phyloP scores from a whole-genome alignment of 148 eudicot genomes.

The Heliosperma pusillum region DNA sequence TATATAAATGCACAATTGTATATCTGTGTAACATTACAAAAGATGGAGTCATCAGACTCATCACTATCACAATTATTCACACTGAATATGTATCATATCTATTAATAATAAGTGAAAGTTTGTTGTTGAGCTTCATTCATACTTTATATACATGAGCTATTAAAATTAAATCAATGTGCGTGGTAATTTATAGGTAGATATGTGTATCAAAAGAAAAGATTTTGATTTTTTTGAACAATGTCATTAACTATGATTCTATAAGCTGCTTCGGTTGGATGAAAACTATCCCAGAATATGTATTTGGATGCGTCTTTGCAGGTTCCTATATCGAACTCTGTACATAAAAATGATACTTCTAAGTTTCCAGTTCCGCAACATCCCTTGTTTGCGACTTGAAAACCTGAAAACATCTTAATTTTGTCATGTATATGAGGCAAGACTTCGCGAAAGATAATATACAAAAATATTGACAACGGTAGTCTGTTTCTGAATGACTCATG shows the following conservation, averaged over 20 bases:
- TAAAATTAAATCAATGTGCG: background rate
- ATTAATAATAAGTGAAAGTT: too few species aligned
- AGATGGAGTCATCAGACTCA: too few species aligned
- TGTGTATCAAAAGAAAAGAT: slow-evolving; percentile 17
- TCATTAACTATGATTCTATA: slow-evolving; percentile 46
- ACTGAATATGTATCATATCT: too few species aligned
- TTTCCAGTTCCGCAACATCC: slow-evolving; percentile 10
- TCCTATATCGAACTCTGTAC: background rate
- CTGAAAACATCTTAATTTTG: background rate
- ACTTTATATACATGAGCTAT: background rate
- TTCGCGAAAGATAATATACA: slow-evolving; percentile 31
- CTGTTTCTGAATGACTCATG: too few species aligned
- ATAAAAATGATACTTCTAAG: background rate
- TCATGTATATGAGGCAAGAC: slow-evolving; percentile 7
- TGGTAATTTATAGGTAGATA: too few species aligned
- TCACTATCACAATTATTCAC: too few species aligned
- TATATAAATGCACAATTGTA: too few species aligned
- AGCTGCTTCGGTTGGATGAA: slow-evolving; percentile 60
- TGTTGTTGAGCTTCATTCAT: background rate
- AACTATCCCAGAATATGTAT: slow-evolving; percentile 73
- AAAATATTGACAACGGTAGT: too few species aligned
- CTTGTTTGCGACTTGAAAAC: background rate
- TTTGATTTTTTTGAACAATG: slow-evolving; percentile 23
- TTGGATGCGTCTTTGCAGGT: slow-evolving; percentile 43
- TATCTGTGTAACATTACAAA: too few species aligned